Evolutionary conservation across 202 grass and related monocot genomes (phyloP), one percentile per base, ranked within the genome.

Genomic region (Panicum virgatum): DNA sequence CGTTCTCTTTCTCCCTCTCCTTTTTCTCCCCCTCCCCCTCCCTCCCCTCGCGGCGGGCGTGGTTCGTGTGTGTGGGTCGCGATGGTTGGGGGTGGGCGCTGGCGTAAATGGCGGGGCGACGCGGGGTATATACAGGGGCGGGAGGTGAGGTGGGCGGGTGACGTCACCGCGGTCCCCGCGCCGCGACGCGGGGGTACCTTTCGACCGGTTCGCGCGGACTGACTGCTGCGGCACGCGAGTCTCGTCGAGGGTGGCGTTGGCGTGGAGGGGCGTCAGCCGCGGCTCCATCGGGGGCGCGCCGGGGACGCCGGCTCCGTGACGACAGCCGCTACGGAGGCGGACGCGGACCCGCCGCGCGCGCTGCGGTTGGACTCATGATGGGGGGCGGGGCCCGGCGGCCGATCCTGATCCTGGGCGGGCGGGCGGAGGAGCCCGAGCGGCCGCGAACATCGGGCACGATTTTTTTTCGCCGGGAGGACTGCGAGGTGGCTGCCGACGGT

Each of bases 211-310:
- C 82, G 77, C 53, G 62, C 46, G 77, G 80, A 45, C 77, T 69
- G 32, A 47, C 75, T 64, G 75, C 26, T 59, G 23, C 40, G 7
- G 66, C 54, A 10, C 82, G 84, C 82, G 87, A 85, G 82, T 57
- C 68, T 12, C 32, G 12, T 3, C 13, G 9, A 1, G 32, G 12
- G 0, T n/a, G n/a, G 12, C 2, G 14, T 14, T 88, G 81, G 73
- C 86, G 76, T 76, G 86, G 81, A 67, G 52, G 23, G 18, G 71
- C 56, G 87, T 89, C 87, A 85, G 77, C 87, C 70, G 44, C 36
- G 64, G 76, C 64, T 78, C 73, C 52, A n/a, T n/a, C n/a, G n/a
- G n/a, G n/a, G n/a, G n/a, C n/a, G n/a, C n/a, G n/a, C n/a, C n/a
- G n/a, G n/a, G 69, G 69, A 32, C 67, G 47, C 70, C 53, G 59